Conservation (phyloP, 2,329 filamentous ascomycete species). For the Curvularia hawaiiensis region DNA sequence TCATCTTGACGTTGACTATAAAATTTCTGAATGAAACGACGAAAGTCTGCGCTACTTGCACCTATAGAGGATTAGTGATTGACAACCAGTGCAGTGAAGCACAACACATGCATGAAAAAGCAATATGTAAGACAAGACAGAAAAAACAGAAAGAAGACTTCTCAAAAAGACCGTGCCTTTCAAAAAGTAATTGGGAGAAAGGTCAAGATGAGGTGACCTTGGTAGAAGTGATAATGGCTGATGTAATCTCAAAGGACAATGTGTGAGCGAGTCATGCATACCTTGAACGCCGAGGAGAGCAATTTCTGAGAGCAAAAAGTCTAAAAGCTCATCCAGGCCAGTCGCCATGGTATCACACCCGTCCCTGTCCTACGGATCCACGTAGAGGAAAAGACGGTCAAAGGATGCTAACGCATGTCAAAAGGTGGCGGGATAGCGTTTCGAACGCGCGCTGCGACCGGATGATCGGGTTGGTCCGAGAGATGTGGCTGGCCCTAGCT, state of each 20-base stretch:
- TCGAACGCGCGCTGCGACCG: slow-evolving; percentile 29
- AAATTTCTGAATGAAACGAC: slow-evolving; percentile 45
- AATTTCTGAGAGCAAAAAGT: slow-evolving; percentile 63
- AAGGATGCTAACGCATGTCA: slow-evolving; percentile 20
- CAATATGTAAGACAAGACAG: not conserved
- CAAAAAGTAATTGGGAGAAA: not conserved
- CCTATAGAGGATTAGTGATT: slow-evolving; percentile 33
- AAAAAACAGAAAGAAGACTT: not conserved
- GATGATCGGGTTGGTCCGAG: slow-evolving; percentile 9
- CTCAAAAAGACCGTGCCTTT: not conserved
- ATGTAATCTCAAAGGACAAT: slow-evolving; percentile 11
- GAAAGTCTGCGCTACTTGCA: slow-evolving; percentile 49
- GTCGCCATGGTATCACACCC: slow-evolving; percentile 34
- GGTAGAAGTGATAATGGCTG: slow-evolving; percentile 2
- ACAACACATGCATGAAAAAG: not conserved
- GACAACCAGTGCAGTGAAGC: slow-evolving; percentile 7
- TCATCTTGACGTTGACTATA: slow-evolving; percentile 33
- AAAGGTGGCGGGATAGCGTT: slow-evolving; percentile 16
- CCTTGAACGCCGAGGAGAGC: slow-evolving; percentile 64
- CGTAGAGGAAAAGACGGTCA: slow-evolving; percentile 13
- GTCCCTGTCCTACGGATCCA: slow-evolving; percentile 24
- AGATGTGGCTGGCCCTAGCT: slow-evolving; percentile 12
- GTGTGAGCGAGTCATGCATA: slow-evolving; percentile 46
- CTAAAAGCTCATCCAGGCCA: slow-evolving; percentile 62
- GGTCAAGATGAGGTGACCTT: not conserved